Conservation (phyloP, 495 filamentous ascomycete genomes). For the Penicillium canariense region DNA sequence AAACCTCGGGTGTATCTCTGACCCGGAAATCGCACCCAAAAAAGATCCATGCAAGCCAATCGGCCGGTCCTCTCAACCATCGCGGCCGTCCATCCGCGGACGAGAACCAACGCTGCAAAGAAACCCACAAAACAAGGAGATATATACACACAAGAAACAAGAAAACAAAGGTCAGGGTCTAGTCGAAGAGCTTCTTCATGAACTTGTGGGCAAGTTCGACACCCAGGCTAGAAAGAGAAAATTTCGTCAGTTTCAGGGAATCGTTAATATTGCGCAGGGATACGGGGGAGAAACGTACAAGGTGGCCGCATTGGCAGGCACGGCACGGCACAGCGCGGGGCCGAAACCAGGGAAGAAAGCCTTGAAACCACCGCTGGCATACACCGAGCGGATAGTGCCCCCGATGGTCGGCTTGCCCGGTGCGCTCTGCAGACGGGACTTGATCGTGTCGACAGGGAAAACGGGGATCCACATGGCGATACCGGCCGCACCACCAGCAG, state of each 20-base stretch:
- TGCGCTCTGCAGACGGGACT: conserved; percentile 88
- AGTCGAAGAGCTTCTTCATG: conserved; percentile 69
- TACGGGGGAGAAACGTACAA: conserved; percentile 38
- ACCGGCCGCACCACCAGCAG: conserved; percentile 85
- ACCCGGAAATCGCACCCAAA: conserved; percentile 1
- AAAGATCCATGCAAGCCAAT: conserved; percentile 5
- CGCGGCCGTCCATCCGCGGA: conserved; percentile 1
- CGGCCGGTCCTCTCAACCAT: conserved; percentile 1
- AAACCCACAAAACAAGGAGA: conserved; percentile 7
- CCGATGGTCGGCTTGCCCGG: conserved; percentile 83
- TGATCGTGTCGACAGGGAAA: conserved; percentile 96
- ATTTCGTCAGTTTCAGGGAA: conserved; percentile 23
- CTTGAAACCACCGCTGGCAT: conserved; percentile 74
- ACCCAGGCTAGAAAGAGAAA: conserved; percentile 52
- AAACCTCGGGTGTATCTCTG: conserved; percentile 5
- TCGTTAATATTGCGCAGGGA: not conserved
- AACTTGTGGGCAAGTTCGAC: conserved; percentile 80
- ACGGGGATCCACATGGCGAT: conserved; percentile 99
- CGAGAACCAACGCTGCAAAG: conserved; percentile 13
- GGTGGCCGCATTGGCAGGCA: conserved; percentile 87
- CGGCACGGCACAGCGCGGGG: conserved; percentile 86
- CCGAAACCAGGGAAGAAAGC: conserved; percentile 98
- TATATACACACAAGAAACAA: conserved; percentile 19
- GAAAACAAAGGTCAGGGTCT: conserved; percentile 4
- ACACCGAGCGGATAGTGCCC: conserved; percentile 74